phyloP scores from a whole-genome alignment of 768 basidiomycete species.

The Arthromyces matolae region DNA sequence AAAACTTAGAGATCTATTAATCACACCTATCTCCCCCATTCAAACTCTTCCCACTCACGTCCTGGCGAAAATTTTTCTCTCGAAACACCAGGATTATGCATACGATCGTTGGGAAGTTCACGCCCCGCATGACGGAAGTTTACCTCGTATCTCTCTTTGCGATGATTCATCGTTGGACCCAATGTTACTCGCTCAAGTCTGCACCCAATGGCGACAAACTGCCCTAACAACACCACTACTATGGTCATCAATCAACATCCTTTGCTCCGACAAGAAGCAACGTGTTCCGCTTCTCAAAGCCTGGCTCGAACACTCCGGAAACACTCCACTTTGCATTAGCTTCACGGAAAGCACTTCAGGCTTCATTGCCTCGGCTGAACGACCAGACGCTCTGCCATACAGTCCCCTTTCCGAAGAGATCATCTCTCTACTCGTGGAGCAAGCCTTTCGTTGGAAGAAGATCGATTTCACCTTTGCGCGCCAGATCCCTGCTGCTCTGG shows the following conservation, averaged over 20 bases:
- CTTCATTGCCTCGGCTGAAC: background rate
- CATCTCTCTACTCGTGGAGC: conserved; percentile 6
- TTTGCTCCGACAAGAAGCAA: background rate
- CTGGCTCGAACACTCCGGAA: conserved; percentile 5
- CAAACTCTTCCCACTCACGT: conserved; percentile 4
- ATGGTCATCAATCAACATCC: conserved; percentile 8
- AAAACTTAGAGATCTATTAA: background rate
- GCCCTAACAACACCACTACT: conserved; percentile 7
- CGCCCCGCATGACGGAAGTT: background rate
- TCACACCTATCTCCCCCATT: background rate
- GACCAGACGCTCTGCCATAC: background rate
- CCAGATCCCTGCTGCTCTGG: background rate
- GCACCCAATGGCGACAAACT: conserved; percentile 4
- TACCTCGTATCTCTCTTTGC: conserved; percentile 4
- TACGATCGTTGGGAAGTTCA: background rate
- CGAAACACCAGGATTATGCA: background rate
- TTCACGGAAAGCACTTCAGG: background rate
- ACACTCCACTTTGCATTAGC: conserved; percentile 5
- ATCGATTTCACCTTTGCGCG: conserved; percentile 7
- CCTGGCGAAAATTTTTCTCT: conserved; percentile 6
- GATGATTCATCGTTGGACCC: conserved; percentile 3
- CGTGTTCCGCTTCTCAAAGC: background rate
- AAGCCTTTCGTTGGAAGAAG: conserved; percentile 9
- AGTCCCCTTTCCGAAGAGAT: background rate
- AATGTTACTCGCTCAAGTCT: conserved; percentile 11